Evolutionary conservation across 805 yeast genomes (phyloP), one percentile per base, ranked within the genome.

Genomic region (Lachancea lanzarotensis): DNA sequence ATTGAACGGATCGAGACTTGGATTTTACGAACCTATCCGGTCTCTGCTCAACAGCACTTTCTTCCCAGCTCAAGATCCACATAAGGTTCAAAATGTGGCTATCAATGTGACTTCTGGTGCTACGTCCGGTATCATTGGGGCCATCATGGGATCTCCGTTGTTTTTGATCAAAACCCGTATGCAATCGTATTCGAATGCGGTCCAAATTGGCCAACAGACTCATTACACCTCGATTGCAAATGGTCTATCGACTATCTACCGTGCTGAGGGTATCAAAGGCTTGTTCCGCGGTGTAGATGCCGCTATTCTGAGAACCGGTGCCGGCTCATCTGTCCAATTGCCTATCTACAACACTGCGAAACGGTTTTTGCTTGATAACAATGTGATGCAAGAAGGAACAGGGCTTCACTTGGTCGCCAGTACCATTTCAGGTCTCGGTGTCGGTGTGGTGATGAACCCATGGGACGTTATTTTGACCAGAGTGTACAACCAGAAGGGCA

Each of bases 391-490:
- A 4, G 84, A 83, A 34, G 87, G 90, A 27, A 74, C 90, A 1
- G 71, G 73, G 2, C 68, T 85, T 48, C 96, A 89, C 63, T 72
- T 91, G 50, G 58, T 75, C 10, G 78, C 96, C 1, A 78, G 89
- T 35, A 79, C 90, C 1, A 68, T 75, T 51, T 82, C 96, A 7
- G 98, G 98, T 37, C 62, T 89, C 34, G 96, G 96, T 55, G 98
- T 93, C 27, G 90, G 95, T 42, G 72, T 90, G 17, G 95, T 87
- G 27, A 91, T 93, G 97, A 93, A 90, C 63, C 98, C 98, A 13
- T 89, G 96, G 79, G 98, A 93, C 66, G 98, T 93, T 37, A 76
- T 93, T 42, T 72, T 93, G 67, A 93, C 98, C 1, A 79, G 98
- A 70, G 83, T 93, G 63, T 93, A 91, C 68, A 93, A 93, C 67